Conservation (phyloP, 2,329 filamentous ascomycete genomes). For the Phoma sp. region DNA sequence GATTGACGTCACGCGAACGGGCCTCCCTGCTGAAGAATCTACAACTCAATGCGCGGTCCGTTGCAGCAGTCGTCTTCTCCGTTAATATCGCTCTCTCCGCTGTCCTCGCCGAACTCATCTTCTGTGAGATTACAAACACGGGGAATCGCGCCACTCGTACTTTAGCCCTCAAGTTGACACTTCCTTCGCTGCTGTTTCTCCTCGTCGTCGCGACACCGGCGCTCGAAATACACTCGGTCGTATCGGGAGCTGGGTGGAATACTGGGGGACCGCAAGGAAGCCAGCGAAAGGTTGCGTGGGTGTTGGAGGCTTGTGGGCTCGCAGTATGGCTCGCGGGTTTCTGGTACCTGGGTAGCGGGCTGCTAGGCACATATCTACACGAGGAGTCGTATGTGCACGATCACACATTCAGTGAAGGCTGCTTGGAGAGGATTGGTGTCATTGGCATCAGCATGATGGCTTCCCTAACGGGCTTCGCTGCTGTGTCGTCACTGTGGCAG, state of each 20-base stretch:
- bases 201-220: conserved; percentile 79
- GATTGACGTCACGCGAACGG: conserved; percentile 31
- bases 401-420: conserved; percentile 62
- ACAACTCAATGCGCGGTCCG: conserved; percentile 40
- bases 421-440: conserved; percentile 74
- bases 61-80: conserved; percentile 73
- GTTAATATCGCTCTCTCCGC: conserved; percentile 78
- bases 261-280: conserved; percentile 67
- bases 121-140: conserved; percentile 83
- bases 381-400: conserved; percentile 52
- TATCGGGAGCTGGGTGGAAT: conserved; percentile 65
- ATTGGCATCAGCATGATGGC: conserved; percentile 89
- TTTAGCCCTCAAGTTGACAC: conserved; percentile 71
- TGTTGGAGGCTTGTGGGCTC: conserved; percentile 69
- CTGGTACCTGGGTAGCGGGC: conserved; percentile 75
- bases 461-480: conserved; percentile 85
- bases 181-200: conserved; percentile 74
- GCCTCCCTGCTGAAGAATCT: conserved; percentile 49
- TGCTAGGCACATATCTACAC: conserved; percentile 63
- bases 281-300: conserved; percentile 67
- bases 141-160: conserved; percentile 72
- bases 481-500: conserved; percentile 88
- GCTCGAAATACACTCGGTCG: conserved; percentile 75
- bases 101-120: conserved; percentile 79
- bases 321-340: conserved; percentile 74